Conservation (phyloP, 2,329 filamentous ascomycete genomes). For the Penicillium sclerotigenum region DNA sequence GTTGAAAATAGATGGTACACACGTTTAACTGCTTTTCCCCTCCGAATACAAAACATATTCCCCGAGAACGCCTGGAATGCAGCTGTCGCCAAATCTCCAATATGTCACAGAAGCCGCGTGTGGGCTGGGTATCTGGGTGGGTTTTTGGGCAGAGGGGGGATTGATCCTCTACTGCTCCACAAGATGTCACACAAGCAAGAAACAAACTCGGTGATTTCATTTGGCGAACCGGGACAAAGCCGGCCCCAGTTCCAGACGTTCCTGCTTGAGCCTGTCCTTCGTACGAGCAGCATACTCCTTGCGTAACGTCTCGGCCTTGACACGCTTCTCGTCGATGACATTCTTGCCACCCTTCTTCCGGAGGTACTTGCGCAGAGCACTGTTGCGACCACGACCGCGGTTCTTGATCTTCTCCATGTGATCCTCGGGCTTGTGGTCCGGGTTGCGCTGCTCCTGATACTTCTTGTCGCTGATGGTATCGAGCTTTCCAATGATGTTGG, state of each 20-base stretch:
- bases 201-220: slow-evolving; percentile 48
- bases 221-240: slow-evolving; percentile 80
- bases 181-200: slow-evolving; percentile 16
- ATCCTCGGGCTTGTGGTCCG: slow-evolving; percentile 67
- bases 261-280: slow-evolving; percentile 63
- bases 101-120: slow-evolving; percentile 19
- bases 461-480: slow-evolving; percentile 78
- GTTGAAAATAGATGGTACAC: slow-evolving; percentile 7
- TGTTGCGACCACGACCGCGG: slow-evolving; percentile 83
- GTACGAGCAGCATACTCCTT: slow-evolving; percentile 65
- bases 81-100: slow-evolving; percentile 19
- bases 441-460: slow-evolving; percentile 70
- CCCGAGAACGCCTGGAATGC: slow-evolving; percentile 27
- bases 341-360: slow-evolving; percentile 91
- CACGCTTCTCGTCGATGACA: slow-evolving; percentile 89
- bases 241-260: slow-evolving; percentile 75
- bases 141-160: neutral
- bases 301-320: slow-evolving; percentile 80
- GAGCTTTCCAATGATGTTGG: slow-evolving; percentile 84
- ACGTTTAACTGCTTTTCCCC: slow-evolving; percentile 19
- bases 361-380: slow-evolving; percentile 79
- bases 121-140: slow-evolving; percentile 27
- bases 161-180: slow-evolving; percentile 7
- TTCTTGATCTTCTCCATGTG: slow-evolving; percentile 64
- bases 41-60: slow-evolving; percentile 22